phyloP scores from a whole-genome alignment of 257 asterid genomes.

The Lavandula angustifolia region DNA sequence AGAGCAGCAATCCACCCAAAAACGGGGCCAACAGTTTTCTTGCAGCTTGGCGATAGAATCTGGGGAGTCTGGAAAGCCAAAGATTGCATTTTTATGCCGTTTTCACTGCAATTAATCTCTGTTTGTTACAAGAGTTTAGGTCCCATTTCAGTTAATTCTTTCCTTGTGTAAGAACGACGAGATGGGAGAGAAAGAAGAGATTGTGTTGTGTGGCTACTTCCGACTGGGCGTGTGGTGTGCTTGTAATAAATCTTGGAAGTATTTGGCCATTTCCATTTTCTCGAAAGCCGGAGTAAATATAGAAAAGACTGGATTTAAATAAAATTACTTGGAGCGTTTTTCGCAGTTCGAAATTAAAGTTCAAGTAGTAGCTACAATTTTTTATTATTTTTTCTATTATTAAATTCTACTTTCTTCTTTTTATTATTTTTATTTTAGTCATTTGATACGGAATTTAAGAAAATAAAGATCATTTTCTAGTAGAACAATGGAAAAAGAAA shows the following conservation, averaged over 20 bases:
- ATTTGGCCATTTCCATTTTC: conserved; percentile 4
- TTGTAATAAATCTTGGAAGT: not conserved
- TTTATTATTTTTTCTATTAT: too few species aligned
- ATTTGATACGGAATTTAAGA: too few species aligned
- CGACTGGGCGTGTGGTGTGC: conserved; percentile 34
- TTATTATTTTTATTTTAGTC: too few species aligned
- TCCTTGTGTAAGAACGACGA: conserved; percentile 3
- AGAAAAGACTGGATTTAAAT: not conserved
- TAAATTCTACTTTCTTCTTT: too few species aligned
- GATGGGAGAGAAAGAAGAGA: not conserved
- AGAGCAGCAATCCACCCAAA: conserved; percentile 37
- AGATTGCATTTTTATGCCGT: conserved; percentile 45
- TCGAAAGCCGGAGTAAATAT: too few species aligned
- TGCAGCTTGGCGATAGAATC: conserved; percentile 38
- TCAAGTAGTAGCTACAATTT: too few species aligned
- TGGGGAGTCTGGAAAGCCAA: conserved; percentile 49
- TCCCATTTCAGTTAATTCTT: conserved; percentile 29
- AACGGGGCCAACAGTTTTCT: conserved; percentile 27
- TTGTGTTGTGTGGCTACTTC: conserved; percentile 34
- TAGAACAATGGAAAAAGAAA: too few species aligned
- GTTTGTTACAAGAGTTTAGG: conserved; percentile 1
- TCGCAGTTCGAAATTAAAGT: too few species aligned
- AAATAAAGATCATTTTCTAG: too few species aligned
- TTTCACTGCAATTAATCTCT: conserved; percentile 17
- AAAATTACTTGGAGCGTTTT: not conserved